Evolutionary conservation across 805 yeast genomes (phyloP).

Genomic region (Candida tibetensis): DNA sequence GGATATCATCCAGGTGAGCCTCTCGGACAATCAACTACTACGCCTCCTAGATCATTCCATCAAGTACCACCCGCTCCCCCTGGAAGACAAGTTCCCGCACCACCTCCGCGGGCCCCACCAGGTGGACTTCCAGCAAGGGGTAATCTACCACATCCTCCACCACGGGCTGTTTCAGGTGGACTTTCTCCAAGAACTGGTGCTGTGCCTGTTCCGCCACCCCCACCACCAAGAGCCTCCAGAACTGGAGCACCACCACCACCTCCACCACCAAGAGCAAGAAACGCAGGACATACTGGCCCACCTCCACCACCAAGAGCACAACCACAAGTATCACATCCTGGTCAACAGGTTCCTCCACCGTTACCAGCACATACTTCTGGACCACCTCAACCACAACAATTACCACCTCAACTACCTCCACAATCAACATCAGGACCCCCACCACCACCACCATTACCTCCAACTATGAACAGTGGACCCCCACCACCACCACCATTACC

Average conservation of each 20-base stretch:
- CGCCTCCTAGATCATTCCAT: conserved; percentile 18
- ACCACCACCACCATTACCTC: conserved; percentile 7
- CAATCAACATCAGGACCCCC: conserved; percentile 15
- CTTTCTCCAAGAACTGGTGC: conserved; percentile 28
- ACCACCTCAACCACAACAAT: conserved; percentile 17
- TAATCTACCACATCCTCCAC: conserved; percentile 18
- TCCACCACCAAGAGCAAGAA: conserved; percentile 15
- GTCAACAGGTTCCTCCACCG: conserved; percentile 38
- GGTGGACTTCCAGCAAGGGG: conserved; percentile 19
- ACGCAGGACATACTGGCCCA: conserved; percentile 9
- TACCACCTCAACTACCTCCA: conserved; percentile 16
- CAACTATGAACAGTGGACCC: conserved; percentile 20
- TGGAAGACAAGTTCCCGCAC: conserved; percentile 7
- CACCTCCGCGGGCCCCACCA: conserved; percentile 16
- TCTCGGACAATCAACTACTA: too few species aligned
- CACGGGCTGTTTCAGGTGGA: conserved; percentile 26
- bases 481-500: conserved; percentile 25
- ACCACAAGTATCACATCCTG: conserved; percentile 14
- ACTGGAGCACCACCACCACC: conserved; percentile 16
- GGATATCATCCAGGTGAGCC: conserved; percentile 4
- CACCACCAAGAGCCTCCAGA: conserved; percentile 26
- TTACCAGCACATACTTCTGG: conserved; percentile 24
- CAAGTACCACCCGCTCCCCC: conserved; percentile 14
- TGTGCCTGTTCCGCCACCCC: conserved; percentile 26
- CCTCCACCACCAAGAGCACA: conserved; percentile 18